Conservation (phyloP, 2,329 filamentous ascomycete species). For the Xylariaceae sp. region DNA sequence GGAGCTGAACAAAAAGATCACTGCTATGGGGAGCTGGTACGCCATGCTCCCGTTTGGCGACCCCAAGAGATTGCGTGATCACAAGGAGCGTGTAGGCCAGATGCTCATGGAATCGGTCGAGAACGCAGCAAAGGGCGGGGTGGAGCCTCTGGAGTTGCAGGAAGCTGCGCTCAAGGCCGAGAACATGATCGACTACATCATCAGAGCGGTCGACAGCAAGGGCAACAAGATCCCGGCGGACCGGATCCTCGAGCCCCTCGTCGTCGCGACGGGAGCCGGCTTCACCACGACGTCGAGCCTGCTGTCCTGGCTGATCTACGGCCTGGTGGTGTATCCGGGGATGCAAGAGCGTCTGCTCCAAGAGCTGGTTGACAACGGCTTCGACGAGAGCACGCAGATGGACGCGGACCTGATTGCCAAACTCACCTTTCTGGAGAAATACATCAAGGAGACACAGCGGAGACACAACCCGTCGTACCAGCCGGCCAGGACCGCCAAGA, state of each 20-base stretch:
- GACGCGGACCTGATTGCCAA: constrained; percentile 43
- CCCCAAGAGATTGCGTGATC: constrained; percentile 37
- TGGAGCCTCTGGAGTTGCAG: constrained; percentile 36
- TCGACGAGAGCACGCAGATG: constrained; percentile 38
- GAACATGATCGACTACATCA: constrained; percentile 42
- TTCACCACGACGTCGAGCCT: constrained; percentile 57
- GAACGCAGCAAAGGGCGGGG: constrained; percentile 33
- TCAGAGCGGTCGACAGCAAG: constrained; percentile 48
- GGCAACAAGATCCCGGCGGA: constrained; percentile 48
- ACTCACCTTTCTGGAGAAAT: constrained; percentile 50
- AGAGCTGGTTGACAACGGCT: constrained; percentile 48
- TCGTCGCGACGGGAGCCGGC: constrained; percentile 51
- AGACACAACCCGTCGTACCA: constrained; percentile 58
- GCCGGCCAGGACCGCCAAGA: constrained; percentile 50
- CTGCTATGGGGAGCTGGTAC: constrained; percentile 52
- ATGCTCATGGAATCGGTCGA: constrained; percentile 36
- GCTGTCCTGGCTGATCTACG: constrained; percentile 53
- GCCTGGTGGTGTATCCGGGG: constrained; percentile 46
- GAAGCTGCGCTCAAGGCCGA: constrained; percentile 46
- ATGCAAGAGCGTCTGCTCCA: constrained; percentile 54
- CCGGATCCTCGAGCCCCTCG: constrained; percentile 35
- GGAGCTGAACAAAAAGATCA: constrained; percentile 54
- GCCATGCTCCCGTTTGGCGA: constrained; percentile 52
- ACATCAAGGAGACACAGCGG: constrained; percentile 56
- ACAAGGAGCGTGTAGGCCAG: constrained; percentile 29